A percentile compares a stretch with the other conserved stretches of the same genome.
phyloP scores from a whole-genome alignment of 2,329 filamentous ascomycete genomes.

The Fusarium succisae region DNA sequence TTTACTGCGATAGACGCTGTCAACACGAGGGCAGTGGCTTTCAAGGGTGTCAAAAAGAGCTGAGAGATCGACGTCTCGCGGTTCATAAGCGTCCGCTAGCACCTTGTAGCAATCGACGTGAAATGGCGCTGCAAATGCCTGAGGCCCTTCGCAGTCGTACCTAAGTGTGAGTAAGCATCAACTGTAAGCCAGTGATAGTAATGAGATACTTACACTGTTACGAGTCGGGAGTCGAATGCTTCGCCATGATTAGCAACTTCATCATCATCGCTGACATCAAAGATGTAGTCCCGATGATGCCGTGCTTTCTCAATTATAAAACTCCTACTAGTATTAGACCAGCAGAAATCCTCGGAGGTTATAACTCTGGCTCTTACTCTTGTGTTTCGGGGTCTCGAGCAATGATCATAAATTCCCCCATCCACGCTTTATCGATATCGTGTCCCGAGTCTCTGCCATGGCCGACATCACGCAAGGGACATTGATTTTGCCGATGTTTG shows the following conservation, averaged over 20 bases:
- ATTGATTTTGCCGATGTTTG: neutral
- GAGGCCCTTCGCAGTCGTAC: neutral
- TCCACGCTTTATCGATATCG: neutral
- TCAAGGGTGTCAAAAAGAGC: neutral
- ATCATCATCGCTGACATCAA: neutral
- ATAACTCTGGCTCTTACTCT: neutral
- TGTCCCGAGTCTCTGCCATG: neutral
- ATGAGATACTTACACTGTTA: neutral
- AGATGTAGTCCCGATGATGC: neutral
- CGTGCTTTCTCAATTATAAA: neutral
- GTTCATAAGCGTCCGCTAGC: neutral
- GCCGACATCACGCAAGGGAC: neutral
- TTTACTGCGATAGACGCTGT: accelerated
- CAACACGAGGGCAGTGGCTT: neutral
- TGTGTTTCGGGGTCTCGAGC: neutral
- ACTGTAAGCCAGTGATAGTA: accelerated
- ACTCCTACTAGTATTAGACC: neutral
- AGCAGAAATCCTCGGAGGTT: accelerated
- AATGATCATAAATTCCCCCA: neutral
- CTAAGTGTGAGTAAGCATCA: neutral
- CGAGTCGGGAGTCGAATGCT: neutral
- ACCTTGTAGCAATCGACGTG: neutral
- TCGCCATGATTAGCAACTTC: neutral
- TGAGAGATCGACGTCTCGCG: neutral
- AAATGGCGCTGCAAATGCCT: neutral